Evolutionary conservation across 371 early-diverging fungal species (phyloP).

Genomic region (Lichtheimia hyalospora): DNA sequence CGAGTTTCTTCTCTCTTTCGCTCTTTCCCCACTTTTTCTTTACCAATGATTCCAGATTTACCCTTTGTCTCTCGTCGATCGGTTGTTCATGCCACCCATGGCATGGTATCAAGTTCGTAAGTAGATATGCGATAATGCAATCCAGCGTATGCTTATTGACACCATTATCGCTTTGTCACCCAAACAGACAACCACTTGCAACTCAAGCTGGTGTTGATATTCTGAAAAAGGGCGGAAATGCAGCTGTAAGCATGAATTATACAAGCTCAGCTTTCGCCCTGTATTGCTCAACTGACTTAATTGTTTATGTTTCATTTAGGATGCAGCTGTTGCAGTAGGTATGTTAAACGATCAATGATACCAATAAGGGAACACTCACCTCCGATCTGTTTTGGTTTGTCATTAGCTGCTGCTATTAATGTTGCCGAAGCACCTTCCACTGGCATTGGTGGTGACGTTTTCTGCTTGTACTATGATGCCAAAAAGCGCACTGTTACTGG

Average conservation of each 20-base stretch:
- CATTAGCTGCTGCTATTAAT: slow-evolving; percentile 62
- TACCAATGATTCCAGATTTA: slow-evolving; percentile 9
- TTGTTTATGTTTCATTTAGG: slow-evolving; percentile 27
- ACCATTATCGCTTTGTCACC: too few relatives aligned
- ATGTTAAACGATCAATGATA: slow-evolving; percentile 4
- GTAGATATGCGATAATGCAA: not conserved
- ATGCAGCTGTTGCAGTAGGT: slow-evolving; percentile 83
- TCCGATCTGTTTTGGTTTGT: not conserved
- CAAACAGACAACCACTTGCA: slow-evolving; percentile 74
- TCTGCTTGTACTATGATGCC: slow-evolving; percentile 79
- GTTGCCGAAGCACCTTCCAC: slow-evolving; percentile 85
- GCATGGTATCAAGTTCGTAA: slow-evolving; percentile 51
- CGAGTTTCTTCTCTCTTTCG: not conserved
- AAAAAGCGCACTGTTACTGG: slow-evolving; percentile 58
- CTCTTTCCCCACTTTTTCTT: not conserved
- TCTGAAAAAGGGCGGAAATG: slow-evolving; percentile 85
- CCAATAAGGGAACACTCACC: too few relatives aligned
- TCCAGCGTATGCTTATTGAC: too few relatives aligned
- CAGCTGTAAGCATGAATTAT: slow-evolving; percentile 61
- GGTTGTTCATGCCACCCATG: slow-evolving; percentile 43
- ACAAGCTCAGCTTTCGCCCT: too few relatives aligned
- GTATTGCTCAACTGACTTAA: not conserved
- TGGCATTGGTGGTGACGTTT: slow-evolving; percentile 93
- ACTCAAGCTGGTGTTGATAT: slow-evolving; percentile 79
- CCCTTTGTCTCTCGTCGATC: slow-evolving; percentile 53